Percentiles rank a stretch among this genome's conserved stretches.
These are phyloP conservation scores for Tubosaeta brunneosetosa DNA, from an alignment of 768 basidiomycete species.

Conservation along the genomic window DNA sequence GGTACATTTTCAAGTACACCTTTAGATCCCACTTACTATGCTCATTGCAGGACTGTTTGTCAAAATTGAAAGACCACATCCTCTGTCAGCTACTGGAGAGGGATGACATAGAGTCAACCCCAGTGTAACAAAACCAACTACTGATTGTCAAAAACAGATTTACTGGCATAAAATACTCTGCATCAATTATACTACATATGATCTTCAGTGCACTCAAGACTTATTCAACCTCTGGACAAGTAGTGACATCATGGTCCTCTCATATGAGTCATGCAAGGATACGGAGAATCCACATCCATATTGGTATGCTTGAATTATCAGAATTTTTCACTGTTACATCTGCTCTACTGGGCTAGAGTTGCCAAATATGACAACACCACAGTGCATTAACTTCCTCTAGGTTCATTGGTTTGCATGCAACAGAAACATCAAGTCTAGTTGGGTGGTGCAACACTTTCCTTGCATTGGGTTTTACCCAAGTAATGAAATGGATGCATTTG, in stretches of 20 bases:
- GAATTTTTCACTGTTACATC: no score
- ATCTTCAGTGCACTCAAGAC: no score
- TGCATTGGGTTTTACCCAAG: constrained; percentile 34
- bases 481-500: constrained; percentile 33
- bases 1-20: neutral
- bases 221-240: no score
- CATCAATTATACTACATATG: neutral
- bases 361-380: no score
- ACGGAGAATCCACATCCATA: no score
- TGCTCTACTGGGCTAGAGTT: no score
- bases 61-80: neutral
- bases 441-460: neutral
- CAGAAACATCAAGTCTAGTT: neutral
- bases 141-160: neutral
- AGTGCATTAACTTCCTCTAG: neutral
- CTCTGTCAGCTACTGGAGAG: neutral
- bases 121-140: neutral
- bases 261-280: no score
- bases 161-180: neutral
- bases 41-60: neutral
- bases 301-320: no score
- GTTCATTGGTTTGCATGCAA: neutral
- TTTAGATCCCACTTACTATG: neutral
- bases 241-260: no score
- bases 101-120: neutral